phyloP scores from a whole-genome alignment of 139 green algal species.

The Trebouxia sp. region DNA sequence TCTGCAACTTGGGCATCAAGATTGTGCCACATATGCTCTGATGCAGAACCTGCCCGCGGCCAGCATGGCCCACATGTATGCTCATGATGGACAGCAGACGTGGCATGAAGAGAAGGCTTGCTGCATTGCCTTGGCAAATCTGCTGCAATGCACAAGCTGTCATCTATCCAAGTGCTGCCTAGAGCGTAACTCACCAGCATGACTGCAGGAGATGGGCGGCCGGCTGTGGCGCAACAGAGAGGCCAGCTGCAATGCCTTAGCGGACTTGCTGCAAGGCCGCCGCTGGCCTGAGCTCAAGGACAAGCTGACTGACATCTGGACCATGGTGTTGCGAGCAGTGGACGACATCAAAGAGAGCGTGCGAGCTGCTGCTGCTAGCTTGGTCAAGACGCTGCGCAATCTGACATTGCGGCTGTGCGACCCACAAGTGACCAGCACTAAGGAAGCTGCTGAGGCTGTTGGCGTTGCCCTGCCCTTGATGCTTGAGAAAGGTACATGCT shows the following conservation, averaged over 20 bases:
- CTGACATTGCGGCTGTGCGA: conserved; percentile 77
- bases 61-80: too few species aligned
- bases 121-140: too few species aligned
- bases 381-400: conserved; percentile 48
- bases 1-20: too few species aligned
- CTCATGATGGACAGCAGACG: too few species aligned
- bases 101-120: too few species aligned
- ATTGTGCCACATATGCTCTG: too few species aligned
- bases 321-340: conserved; percentile 72
- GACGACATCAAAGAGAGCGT: conserved; percentile 91
- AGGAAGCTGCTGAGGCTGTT: conserved; percentile 51
- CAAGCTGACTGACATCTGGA: conserved; percentile 71
- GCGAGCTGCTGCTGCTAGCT: conserved; percentile 41
- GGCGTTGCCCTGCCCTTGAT: conserved; percentile 67
- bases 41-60: too few species aligned
- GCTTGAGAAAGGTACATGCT: conserved; percentile 55
- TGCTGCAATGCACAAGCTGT: too few species aligned
- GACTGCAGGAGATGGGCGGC: conserved; percentile 70
- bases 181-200: too few species aligned
- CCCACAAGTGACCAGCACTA: conserved; percentile 42
- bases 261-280: conserved; percentile 77
- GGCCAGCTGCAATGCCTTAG: conserved; percentile 62
- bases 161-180: too few species aligned
- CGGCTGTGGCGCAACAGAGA: conserved; percentile 87
- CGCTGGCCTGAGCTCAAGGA: conserved; percentile 67